Evolutionary conservation across 2,329 filamentous ascomycete species (phyloP), one percentile per base, ranked within the genome.

Genomic region (Daldinia eschscholtzii): DNA sequence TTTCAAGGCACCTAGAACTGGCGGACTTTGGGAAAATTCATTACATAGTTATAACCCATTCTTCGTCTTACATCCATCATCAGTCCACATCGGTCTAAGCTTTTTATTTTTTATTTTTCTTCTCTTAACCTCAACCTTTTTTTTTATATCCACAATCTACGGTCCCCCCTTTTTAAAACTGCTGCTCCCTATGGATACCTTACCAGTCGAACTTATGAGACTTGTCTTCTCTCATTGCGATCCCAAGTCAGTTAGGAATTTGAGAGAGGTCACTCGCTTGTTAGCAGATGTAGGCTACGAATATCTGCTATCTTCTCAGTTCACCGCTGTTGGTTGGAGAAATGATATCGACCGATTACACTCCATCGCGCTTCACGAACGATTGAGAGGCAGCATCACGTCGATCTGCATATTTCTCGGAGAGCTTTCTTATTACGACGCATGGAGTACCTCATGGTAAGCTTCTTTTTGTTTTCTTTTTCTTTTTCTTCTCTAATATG

Each of bases 321-420:
- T 87, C 73, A 78, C 76, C 26, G 79, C 80, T 18, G 75, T 84
- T 52, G 80, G 80, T 57, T 85, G 83, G 80, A 80, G 81, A 59
- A 78, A 83, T 72, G 84, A 86, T 70, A 79, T 83, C 46, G 76
- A 79, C 50, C 80, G 83, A 15, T 78, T 87, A 20, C 79, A 82
- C 63, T 77, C 76, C 56, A 83, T 87, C 63, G 81, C 84, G 15
- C 74, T 76, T 59, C 79, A 84, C 68, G 78, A 81, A 42, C 81
- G 80, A 5, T 80, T 85, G 35, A 80, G 81, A 57, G 74, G 74
- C 48, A 79, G 78, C 65, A 82, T 86, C 74, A 77, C 78, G 30
- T 79, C 81, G 20, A 74, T 85, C 67, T 82, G 80, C 64, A 80
- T 86, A 73, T 84, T 84, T 73, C 79, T 86, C 60, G 78, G 81